Conservation (phyloP, 441 rosid genomes). For the Adansonia madagascariensis region DNA sequence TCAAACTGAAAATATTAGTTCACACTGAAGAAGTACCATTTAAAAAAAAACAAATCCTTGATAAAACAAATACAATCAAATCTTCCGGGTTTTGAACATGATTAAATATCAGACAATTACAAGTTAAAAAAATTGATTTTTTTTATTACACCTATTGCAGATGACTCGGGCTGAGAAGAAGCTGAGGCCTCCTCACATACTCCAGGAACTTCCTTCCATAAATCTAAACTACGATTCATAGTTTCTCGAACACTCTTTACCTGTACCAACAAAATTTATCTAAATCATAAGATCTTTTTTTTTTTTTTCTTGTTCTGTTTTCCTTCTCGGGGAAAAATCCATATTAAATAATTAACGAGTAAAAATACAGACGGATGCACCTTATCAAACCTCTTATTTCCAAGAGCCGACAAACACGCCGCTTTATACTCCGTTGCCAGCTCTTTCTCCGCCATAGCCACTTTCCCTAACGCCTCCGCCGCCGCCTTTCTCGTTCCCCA, state of each 20-base stretch:
- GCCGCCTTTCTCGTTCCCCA: slow-evolving; percentile 91
- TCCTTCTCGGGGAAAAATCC: neutral
- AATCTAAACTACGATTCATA: slow-evolving; percentile 70
- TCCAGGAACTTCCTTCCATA: slow-evolving; percentile 75
- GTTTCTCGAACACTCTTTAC: slow-evolving; percentile 87
- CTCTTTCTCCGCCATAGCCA: slow-evolving; percentile 62
- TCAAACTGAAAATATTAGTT: neutral
- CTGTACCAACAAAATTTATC: slow-evolving; percentile 39
- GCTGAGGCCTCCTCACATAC: slow-evolving; percentile 51
- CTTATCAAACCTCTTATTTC: slow-evolving; percentile 85
- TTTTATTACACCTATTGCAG: slow-evolving; percentile 47
- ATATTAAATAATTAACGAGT: neutral
- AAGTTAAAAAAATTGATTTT: neutral
- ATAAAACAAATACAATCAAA: neutral
- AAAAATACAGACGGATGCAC: slow-evolving; percentile 35
- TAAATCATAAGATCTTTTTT: neutral
- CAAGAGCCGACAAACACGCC: slow-evolving; percentile 57
- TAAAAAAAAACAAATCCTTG: neutral
- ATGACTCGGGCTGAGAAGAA: slow-evolving; percentile 54
- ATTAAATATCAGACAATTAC: neutral
- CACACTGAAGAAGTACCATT: no score
- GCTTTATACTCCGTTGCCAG: slow-evolving; percentile 57
- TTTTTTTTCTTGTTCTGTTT: neutral
- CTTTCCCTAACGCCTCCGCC: slow-evolving; percentile 77
- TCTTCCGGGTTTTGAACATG: neutral